phyloP scores from a whole-genome alignment of 2,329 filamentous ascomycete species.

The Aspergillus quadrilineatus region DNA sequence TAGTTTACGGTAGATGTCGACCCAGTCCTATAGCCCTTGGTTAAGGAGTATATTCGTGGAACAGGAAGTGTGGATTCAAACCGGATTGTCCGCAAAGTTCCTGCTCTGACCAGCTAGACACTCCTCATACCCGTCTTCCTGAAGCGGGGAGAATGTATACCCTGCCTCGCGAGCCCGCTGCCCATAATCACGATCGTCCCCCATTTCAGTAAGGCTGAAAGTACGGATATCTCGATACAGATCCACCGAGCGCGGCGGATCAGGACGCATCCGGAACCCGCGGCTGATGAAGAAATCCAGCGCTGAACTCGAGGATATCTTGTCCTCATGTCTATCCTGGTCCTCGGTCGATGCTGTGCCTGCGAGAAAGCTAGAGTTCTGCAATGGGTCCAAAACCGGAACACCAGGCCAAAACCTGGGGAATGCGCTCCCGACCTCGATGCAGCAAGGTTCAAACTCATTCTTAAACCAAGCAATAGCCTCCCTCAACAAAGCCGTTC shows the following conservation, averaged over 20 bases:
- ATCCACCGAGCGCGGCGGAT: constrained; percentile 35
- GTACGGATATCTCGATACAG: constrained; percentile 40
- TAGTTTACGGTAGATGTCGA: constrained; percentile 40
- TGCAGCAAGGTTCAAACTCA: constrained; percentile 23
- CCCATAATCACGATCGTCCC: constrained; percentile 27
- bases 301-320: not conserved
- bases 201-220: constrained; percentile 33
- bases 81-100: constrained; percentile 40
- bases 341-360: not conserved
- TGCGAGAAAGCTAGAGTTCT: not conserved
- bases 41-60: not conserved
- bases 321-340: not conserved
- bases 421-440: constrained; percentile 34
- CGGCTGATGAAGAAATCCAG: constrained; percentile 46
- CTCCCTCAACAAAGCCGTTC: constrained; percentile 36
- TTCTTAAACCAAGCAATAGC: constrained; percentile 28
- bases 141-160: constrained; percentile 39
- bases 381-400: constrained; percentile 20
- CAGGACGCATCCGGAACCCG: constrained; percentile 35
- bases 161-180: constrained; percentile 35
- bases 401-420: constrained; percentile 51
- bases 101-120: constrained; percentile 41
- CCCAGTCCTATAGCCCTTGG: constrained; percentile 37
- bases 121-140: constrained; percentile 37
- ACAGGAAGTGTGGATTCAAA: constrained; percentile 12